These are phyloP conservation scores for Sparassis latifolia DNA, from an alignment of 1,284 basidiomycete species.

Conservation along the genomic window DNA sequence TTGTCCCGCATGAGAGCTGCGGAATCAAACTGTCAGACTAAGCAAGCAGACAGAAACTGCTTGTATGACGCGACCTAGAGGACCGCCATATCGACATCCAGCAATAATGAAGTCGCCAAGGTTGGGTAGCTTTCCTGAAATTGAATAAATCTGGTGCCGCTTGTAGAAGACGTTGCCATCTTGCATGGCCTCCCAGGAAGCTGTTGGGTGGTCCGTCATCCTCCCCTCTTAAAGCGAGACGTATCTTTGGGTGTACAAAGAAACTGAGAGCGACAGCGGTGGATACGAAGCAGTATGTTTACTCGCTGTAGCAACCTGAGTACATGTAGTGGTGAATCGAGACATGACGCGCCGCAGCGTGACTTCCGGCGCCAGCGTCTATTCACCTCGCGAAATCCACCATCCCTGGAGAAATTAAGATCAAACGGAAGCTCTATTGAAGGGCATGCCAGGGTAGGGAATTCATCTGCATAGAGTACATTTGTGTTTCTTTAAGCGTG, in stretches of 20 bases:
- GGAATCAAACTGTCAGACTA: not conserved
- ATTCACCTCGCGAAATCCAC: no score
- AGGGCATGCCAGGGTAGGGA: no score
- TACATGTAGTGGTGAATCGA: not conserved
- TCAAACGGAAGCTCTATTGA: no score
- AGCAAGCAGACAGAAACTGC: constrained; percentile 1
- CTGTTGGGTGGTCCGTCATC: constrained; percentile 63
- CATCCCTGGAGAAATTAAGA: no score
- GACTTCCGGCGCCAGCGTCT: no score
- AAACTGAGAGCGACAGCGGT: no score
- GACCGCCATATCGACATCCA: constrained; percentile 83
- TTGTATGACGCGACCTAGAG: constrained; percentile 53
- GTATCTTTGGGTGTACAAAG: not conserved
- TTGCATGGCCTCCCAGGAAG: constrained; percentile 76
- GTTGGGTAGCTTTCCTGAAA: constrained; percentile 75
- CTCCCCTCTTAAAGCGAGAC: not conserved
- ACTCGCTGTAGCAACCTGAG: not conserved
- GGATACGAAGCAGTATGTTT: no score
- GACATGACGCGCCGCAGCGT: no score
- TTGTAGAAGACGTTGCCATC: constrained; percentile 75
- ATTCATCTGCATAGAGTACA: no score
- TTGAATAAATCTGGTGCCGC: constrained; percentile 79
- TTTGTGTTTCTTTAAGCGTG: no score
- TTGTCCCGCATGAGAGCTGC: constrained; percentile 85
- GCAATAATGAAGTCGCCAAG: constrained; percentile 79